A percentile compares a stretch with the other conserved stretches of the same genome.
Conservation (phyloP, 768 basidiomycete genomes). For the Boletus rufocinnamomeus region DNA sequence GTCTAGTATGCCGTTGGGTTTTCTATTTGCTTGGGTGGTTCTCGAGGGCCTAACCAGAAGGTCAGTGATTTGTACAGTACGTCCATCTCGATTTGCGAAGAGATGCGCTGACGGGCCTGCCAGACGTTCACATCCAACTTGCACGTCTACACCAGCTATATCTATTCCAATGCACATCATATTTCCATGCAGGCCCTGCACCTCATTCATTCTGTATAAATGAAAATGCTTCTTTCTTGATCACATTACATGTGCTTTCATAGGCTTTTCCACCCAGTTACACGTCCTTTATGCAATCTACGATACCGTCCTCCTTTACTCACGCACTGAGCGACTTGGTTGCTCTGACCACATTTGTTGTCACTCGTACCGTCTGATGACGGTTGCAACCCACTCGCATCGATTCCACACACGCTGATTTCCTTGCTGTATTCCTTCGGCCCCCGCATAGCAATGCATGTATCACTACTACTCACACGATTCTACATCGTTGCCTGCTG, state of each 20-base stretch:
- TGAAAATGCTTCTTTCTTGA: constrained; percentile 15
- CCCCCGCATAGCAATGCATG: constrained; percentile 20
- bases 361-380: background rate
- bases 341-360: background rate
- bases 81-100: background rate
- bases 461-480: constrained; percentile 11
- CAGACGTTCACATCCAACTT: constrained; percentile 5
- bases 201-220: constrained; percentile 21
- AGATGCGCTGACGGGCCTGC: constrained; percentile 4
- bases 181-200: constrained; percentile 26
- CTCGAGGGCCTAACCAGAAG: constrained; percentile 25
- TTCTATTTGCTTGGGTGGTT: constrained; percentile 28
- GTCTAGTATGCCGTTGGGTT: constrained; percentile 28
- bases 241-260: constrained; percentile 16
- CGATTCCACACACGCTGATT: constrained; percentile 12
- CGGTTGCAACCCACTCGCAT: background rate
- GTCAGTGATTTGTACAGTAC: constrained; percentile 12
- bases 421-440: constrained; percentile 17
- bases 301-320: constrained; percentile 10
- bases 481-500: background rate
- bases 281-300: constrained; percentile 19
- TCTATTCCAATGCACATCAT: constrained; percentile 22
- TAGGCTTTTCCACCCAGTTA: background rate
- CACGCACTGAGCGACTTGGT: constrained; percentile 4
- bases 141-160: constrained; percentile 16